Evolutionary conservation across 805 yeast genomes (phyloP).

Genomic region (Candida argentea): DNA sequence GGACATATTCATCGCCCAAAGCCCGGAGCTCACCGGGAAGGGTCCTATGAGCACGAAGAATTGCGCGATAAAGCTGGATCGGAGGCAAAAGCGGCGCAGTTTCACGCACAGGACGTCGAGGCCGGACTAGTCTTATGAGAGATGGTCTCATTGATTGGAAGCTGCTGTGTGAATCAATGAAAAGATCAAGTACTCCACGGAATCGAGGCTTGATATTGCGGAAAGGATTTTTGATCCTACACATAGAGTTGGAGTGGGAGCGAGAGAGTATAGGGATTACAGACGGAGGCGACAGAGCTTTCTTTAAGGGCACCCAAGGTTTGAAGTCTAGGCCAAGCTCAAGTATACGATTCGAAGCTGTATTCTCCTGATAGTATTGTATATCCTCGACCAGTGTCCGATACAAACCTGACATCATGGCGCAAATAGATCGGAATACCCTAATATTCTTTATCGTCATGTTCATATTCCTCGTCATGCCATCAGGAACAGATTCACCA

Average conservation of each 20-base stretch:
- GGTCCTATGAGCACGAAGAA: conserved; percentile 68
- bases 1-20: conserved; percentile 85
- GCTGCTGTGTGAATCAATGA: too few relatives aligned
- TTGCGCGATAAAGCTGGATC: conserved; percentile 61
- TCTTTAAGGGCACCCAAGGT: too few relatives aligned
- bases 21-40: conserved; percentile 63
- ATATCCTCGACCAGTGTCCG: conserved; percentile 1
- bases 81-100: conserved; percentile 66
- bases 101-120: conserved; percentile 31
- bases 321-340: too few relatives aligned
- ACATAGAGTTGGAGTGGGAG: too few relatives aligned
- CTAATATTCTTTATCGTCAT: conserved; percentile 23
- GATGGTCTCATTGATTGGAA: conserved; percentile 31
- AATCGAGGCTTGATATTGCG: too few relatives aligned
- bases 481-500: conserved; percentile 20
- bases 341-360: too few relatives aligned
- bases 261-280: too few relatives aligned
- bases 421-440: conserved; percentile 22
- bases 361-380: too few relatives aligned
- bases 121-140: conserved; percentile 23
- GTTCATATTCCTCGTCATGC: conserved; percentile 24
- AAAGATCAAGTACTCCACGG: too few relatives aligned
- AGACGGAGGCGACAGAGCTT: too few relatives aligned
- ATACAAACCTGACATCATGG: background rate
- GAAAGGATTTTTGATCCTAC: too few relatives aligned